Evolutionary conservation across 805 yeast species (phyloP).

Genomic region (Limtongia smithiae): DNA sequence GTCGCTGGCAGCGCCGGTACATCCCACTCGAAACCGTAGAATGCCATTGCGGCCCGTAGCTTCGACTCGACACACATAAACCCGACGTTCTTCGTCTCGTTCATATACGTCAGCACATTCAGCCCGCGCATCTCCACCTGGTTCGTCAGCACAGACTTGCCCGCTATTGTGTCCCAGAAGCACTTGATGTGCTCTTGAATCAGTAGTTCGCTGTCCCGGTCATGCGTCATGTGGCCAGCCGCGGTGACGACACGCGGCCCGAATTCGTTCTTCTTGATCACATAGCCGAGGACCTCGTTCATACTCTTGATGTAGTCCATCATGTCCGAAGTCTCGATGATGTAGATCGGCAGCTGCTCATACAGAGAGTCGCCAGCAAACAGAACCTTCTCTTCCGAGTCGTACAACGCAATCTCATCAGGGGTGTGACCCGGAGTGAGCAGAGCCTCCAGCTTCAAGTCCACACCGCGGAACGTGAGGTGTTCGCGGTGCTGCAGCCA

Average conservation of each 20-base stretch:
- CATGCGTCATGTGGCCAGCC: constrained; percentile 27
- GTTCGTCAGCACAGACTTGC: constrained; percentile 15
- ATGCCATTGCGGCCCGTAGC: constrained; percentile 25
- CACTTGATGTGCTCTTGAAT: constrained; percentile 19
- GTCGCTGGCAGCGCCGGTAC: constrained; percentile 5
- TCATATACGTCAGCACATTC: constrained; percentile 16
- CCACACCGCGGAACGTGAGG: constrained; percentile 21
- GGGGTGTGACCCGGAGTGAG: constrained; percentile 29
- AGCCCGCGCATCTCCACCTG: constrained; percentile 20
- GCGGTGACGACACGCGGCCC: constrained; percentile 27
- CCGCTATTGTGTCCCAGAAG: constrained; percentile 26
- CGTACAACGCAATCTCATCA: constrained; percentile 28
- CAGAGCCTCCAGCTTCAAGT: constrained; percentile 23
- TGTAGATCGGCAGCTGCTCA: constrained; percentile 27
- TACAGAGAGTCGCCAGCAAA: constrained; percentile 30
- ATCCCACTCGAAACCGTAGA: constrained; percentile 21
- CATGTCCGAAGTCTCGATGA: constrained; percentile 29
- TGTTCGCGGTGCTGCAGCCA: constrained; percentile 28
- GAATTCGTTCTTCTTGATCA: constrained; percentile 15
- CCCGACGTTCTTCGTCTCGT: constrained; percentile 24
- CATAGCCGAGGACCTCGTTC: constrained; percentile 19
- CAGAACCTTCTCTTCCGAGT: constrained; percentile 24
- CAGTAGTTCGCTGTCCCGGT: constrained; percentile 23
- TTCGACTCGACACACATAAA: constrained; percentile 27
- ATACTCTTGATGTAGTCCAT: constrained; percentile 18